Evolutionary conservation across 139 green algal species (phyloP).

Genomic region (Asterochloris sp.): DNA sequence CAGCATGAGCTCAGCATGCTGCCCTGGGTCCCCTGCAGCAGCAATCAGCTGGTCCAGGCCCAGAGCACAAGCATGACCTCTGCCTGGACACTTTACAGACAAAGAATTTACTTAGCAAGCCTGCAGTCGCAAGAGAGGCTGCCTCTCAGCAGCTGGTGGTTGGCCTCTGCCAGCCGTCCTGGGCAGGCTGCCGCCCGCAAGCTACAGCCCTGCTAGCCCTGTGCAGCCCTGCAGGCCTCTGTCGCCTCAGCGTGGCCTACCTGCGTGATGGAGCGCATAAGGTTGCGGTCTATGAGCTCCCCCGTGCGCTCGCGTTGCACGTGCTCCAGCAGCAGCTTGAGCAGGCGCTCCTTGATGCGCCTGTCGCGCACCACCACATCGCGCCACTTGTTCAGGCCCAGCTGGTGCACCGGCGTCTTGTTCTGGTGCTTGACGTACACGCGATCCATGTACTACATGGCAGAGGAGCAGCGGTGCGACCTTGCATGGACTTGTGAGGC

Average conservation of each 20-base stretch:
- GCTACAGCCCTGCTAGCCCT: too few relatives aligned
- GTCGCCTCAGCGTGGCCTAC: slow-evolving; percentile 13
- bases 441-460: slow-evolving; percentile 95
- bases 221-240: not conserved
- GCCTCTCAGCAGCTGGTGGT: not conserved
- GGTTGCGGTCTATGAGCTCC: slow-evolving; percentile 76
- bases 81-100: too few relatives aligned
- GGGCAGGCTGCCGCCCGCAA: too few relatives aligned
- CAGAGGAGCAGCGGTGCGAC: too few relatives aligned
- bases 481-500: too few relatives aligned
- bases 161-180: too few relatives aligned
- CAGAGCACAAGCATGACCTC: too few relatives aligned
- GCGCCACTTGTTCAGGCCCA: slow-evolving; percentile 92
- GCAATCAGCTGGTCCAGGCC: too few relatives aligned
- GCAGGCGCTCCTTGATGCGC: slow-evolving; percentile 70
- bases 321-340: slow-evolving; percentile 68
- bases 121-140: too few relatives aligned
- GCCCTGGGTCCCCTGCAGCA: too few relatives aligned
- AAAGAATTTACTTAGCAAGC: too few relatives aligned
- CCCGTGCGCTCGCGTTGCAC: slow-evolving; percentile 75
- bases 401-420: slow-evolving; percentile 84
- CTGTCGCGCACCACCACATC: slow-evolving; percentile 76
- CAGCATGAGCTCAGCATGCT: too few relatives aligned
- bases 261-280: slow-evolving; percentile 77
- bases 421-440: slow-evolving; percentile 92